These are phyloP conservation scores for Rasamsonia emersonii DNA, from an alignment of 2,329 filamentous ascomycete genomes.

Conservation along the genomic window DNA sequence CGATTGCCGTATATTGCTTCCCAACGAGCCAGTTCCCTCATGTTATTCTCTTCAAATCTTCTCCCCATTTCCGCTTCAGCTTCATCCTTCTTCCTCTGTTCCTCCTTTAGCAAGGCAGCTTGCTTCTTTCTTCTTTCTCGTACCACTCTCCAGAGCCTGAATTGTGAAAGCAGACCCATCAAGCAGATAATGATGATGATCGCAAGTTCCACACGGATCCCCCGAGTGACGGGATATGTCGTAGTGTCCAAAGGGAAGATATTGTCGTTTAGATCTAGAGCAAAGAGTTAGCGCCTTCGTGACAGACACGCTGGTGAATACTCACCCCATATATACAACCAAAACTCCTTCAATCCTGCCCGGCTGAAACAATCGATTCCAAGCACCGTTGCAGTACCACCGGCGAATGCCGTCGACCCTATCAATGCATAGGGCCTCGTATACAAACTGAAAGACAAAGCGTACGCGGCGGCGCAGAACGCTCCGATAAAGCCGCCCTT, in stretches of 20 bases:
- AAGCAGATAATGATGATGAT: conserved; percentile 65
- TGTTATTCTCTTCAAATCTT: conserved; percentile 40
- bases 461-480: conserved; percentile 60
- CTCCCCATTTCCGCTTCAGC: conserved; percentile 65
- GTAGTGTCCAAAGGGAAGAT: conserved; percentile 68
- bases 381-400: conserved; percentile 68
- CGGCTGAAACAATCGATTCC: conserved; percentile 86
- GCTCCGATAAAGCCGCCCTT: conserved; percentile 68
- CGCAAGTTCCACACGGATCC: conserved; percentile 77
- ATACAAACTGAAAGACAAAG: conserved; percentile 67
- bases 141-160: conserved; percentile 77
- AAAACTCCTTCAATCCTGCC: conserved; percentile 92
- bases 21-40: conserved; percentile 51
- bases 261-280: conserved; percentile 59
- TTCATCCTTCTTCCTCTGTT: conserved; percentile 48
- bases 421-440: conserved; percentile 75
- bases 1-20: conserved; percentile 65
- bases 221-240: conserved; percentile 78
- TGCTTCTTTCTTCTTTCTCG: conserved; percentile 43
- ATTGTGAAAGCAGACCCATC: conserved; percentile 71
- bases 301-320: conserved; percentile 10
- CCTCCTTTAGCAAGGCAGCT: conserved; percentile 38
- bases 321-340: conserved; percentile 80
- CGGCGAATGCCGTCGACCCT: conserved; percentile 65
- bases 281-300: conserved; percentile 9